Evolutionary conservation across 345 rosid species (phyloP).

Genomic region (Heritiera fomes): DNA sequence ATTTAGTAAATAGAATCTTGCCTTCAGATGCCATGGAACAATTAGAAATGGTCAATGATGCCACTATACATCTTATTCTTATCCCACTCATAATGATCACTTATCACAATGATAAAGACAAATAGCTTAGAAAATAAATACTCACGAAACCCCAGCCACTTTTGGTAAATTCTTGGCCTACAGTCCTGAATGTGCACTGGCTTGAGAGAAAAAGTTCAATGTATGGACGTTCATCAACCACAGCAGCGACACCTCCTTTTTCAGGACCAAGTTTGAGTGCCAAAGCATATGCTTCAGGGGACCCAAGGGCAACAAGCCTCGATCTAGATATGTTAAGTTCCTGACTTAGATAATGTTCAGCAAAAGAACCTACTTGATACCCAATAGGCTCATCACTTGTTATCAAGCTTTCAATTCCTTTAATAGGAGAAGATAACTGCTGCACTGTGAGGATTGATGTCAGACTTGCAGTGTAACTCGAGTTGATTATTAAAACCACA

Average conservation of each 20-base stretch:
- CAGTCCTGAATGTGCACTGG: conserved; percentile 70
- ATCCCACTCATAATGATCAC: background rate
- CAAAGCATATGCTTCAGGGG: conserved; percentile 75
- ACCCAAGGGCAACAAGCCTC: conserved; percentile 59
- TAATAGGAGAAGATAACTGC: conserved; percentile 74
- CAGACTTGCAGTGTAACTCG: conserved; percentile 95
- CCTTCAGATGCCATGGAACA: background rate
- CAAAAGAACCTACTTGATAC: conserved; percentile 86
- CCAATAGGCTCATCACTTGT: conserved; percentile 67
- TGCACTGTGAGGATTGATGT: conserved; percentile 94
- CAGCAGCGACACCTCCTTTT: conserved; percentile 88
- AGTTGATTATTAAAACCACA: conserved; percentile 87
- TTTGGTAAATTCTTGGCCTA: conserved; percentile 87
- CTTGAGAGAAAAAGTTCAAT: conserved; percentile 74
- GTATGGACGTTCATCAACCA: conserved; percentile 84
- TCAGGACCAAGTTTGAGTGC: conserved; percentile 71
- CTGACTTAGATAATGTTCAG: conserved; percentile 67
- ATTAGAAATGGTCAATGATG: background rate
- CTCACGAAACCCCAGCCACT: conserved; percentile 96
- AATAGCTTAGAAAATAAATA: conserved; percentile 18
- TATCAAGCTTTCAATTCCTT: conserved; percentile 78
- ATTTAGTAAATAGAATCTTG: background rate
- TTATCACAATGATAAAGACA: conserved; percentile 3
- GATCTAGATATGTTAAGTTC: conserved; percentile 73
- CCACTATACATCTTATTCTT: background rate